Conservation (phyloP, 2,329 filamentous ascomycete genomes). For the Fusarium goolgardi region DNA sequence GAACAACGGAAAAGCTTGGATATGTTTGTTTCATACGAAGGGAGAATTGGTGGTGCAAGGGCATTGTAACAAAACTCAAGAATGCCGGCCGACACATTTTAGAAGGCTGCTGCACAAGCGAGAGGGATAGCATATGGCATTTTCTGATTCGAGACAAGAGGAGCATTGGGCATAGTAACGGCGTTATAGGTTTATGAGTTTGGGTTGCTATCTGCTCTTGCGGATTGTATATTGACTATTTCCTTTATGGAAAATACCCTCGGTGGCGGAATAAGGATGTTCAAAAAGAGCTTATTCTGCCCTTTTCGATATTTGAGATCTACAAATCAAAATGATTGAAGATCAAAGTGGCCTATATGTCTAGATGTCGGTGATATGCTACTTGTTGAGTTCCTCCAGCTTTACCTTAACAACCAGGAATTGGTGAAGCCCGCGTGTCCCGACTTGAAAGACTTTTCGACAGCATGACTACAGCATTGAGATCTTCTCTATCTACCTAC, state of each 20-base stretch:
- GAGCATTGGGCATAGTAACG: constrained; percentile 37
- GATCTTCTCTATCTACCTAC: too few relatives aligned
- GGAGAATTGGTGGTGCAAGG: neutral
- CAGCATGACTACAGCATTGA: neutral
- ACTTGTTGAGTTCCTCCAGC: neutral
- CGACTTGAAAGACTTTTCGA: neutral
- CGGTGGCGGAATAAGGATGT: constrained; percentile 10
- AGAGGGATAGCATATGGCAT: constrained; percentile 33
- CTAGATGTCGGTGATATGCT: neutral
- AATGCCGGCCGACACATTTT: constrained; percentile 30
- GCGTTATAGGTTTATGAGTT: constrained; percentile 31
- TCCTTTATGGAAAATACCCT: constrained; percentile 29
- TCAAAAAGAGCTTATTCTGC: constrained; percentile 22
- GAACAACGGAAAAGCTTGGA: neutral
- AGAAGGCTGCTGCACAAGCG: constrained; percentile 41
- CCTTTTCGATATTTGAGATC: constrained; percentile 9
- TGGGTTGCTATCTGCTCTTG: constrained; percentile 1
- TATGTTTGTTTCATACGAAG: constrained; percentile 1
- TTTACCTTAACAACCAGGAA: neutral
- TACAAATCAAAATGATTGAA: constrained; percentile 13
- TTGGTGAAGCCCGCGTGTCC: neutral
- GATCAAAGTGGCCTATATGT: neutral
- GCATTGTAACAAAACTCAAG: constrained; percentile 15
- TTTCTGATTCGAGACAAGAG: constrained; percentile 19
- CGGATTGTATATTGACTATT: constrained; percentile 19